Evolutionary conservation across 2,329 filamentous ascomycete genomes (phyloP).

Genomic region (Hirsutella thompsonii): DNA sequence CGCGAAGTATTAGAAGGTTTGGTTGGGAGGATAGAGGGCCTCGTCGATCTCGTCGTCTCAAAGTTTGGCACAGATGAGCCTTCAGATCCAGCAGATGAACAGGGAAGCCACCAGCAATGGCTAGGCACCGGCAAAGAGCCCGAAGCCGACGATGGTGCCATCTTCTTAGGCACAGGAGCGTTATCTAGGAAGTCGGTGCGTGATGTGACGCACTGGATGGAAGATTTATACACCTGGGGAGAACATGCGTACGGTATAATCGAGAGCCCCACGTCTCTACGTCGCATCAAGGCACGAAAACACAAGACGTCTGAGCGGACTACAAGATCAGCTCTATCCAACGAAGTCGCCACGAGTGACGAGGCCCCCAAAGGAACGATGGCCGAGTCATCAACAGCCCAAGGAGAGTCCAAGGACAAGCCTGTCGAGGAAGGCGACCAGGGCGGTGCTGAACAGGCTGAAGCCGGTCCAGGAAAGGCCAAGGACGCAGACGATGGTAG

Average conservation of each 20-base stretch:
- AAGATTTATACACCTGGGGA: conserved; percentile 75
- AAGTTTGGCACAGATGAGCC: conserved; percentile 55
- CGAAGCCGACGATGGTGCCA: conserved; percentile 62
- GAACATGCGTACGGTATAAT: conserved; percentile 73
- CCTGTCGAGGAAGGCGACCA: background rate
- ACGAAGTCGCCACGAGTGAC: background rate
- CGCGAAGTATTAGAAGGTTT: conserved; percentile 88
- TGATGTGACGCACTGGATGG: conserved; percentile 73
- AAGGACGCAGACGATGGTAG: conserved; percentile 20
- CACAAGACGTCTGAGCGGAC: conserved; percentile 5
- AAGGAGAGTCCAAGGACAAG: background rate
- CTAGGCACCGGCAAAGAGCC: conserved; percentile 59
- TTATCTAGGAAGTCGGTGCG: conserved; percentile 59
- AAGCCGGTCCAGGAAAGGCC: background rate
- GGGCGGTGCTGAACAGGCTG: background rate
- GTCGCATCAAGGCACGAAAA: conserved; percentile 32
- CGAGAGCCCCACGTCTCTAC: conserved; percentile 60
- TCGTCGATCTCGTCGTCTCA: conserved; percentile 79
- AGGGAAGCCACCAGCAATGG: conserved; percentile 38
- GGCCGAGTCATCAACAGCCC: background rate
- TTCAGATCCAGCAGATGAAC: background rate
- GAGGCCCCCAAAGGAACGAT: background rate
- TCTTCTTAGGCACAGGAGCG: conserved; percentile 72
- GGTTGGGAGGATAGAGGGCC: conserved; percentile 62
- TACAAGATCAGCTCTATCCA: no score